Conservation (phyloP, 1,139 yeast species). For the Sugiyamaella grinbergsii region DNA sequence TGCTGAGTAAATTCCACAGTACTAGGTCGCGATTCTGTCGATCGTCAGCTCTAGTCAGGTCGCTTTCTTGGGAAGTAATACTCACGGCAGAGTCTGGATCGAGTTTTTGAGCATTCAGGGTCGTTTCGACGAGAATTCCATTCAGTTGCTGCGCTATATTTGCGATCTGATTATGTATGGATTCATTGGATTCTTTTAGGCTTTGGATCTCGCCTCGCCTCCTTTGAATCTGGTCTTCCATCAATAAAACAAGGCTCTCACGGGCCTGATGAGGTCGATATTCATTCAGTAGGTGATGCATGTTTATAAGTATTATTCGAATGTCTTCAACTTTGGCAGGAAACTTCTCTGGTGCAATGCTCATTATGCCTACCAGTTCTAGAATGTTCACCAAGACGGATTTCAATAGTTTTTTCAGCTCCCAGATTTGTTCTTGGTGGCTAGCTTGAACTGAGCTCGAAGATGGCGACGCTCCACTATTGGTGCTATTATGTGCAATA, state of each 20-base stretch:
- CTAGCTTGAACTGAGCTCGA: conserved; percentile 23
- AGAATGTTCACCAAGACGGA: conserved; percentile 70
- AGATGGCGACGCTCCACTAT: conserved; percentile 25
- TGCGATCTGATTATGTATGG: conserved; percentile 32
- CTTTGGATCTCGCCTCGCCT: conserved; percentile 32
- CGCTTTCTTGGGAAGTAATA: conserved; percentile 32
- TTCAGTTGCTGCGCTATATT: conserved; percentile 32
- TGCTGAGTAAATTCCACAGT: conserved; percentile 7
- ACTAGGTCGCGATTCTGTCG: conserved; percentile 10
- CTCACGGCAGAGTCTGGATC: neutral
- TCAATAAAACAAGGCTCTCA: conserved; percentile 70
- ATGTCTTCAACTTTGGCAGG: conserved; percentile 69
- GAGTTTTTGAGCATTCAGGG: conserved; percentile 6
- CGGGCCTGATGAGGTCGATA: conserved; percentile 89
- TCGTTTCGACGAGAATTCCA: conserved; percentile 15
- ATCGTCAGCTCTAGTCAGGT: conserved; percentile 23
- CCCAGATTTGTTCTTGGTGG: conserved; percentile 54
- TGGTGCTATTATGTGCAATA: conserved; percentile 26
- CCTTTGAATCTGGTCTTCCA: conserved; percentile 51
- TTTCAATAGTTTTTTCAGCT: conserved; percentile 67
- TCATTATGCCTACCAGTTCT: conserved; percentile 72
- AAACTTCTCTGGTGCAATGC: conserved; percentile 64
- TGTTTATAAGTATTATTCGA: conserved; percentile 72
- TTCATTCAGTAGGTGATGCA: conserved; percentile 80
- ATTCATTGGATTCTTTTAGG: conserved; percentile 33